phyloP scores from a whole-genome alignment of 2,329 filamentous ascomycete genomes.

The Trichophaea hybrida region DNA sequence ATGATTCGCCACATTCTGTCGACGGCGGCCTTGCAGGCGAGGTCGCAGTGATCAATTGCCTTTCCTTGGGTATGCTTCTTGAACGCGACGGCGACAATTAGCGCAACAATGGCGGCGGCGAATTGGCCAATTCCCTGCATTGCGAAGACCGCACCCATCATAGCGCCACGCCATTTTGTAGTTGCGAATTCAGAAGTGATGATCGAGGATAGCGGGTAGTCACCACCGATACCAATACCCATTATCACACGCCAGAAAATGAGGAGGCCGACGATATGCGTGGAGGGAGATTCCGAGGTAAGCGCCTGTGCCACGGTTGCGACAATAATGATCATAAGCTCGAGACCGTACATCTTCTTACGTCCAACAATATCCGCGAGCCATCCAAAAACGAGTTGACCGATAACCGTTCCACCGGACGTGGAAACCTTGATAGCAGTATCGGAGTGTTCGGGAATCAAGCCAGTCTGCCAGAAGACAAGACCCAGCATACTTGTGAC shows the following conservation, averaged over 20 bases:
- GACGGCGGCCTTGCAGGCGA: slow-evolving; percentile 52
- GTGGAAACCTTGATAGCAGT: slow-evolving; percentile 77
- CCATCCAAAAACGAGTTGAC: slow-evolving; percentile 65
- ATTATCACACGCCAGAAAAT: slow-evolving; percentile 74
- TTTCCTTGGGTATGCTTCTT: slow-evolving; percentile 31
- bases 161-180: slow-evolving; percentile 70
- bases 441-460: slow-evolving; percentile 53
- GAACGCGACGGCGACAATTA: slow-evolving; percentile 61
- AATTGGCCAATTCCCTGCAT: slow-evolving; percentile 81
- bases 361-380: slow-evolving; percentile 65
- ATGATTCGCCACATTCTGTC: slow-evolving; percentile 81
- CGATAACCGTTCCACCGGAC: slow-evolving; percentile 68
- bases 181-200: slow-evolving; percentile 80
- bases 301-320: slow-evolving; percentile 60
- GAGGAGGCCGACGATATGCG: slow-evolving; percentile 50
- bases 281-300: slow-evolving; percentile 46
- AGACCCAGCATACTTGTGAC: slow-evolving; percentile 63
- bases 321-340: slow-evolving; percentile 67
- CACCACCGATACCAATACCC: slow-evolving; percentile 66
- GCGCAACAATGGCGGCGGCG: slow-evolving; percentile 56
- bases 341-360: slow-evolving; percentile 72
- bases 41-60: slow-evolving; percentile 40
- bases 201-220: slow-evolving; percentile 68
- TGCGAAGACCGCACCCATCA: slow-evolving; percentile 76
- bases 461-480: slow-evolving; percentile 55